These are phyloP conservation scores for Polyporus arcularius DNA, from an alignment of 768 basidiomycete species.

Conservation along the genomic window DNA sequence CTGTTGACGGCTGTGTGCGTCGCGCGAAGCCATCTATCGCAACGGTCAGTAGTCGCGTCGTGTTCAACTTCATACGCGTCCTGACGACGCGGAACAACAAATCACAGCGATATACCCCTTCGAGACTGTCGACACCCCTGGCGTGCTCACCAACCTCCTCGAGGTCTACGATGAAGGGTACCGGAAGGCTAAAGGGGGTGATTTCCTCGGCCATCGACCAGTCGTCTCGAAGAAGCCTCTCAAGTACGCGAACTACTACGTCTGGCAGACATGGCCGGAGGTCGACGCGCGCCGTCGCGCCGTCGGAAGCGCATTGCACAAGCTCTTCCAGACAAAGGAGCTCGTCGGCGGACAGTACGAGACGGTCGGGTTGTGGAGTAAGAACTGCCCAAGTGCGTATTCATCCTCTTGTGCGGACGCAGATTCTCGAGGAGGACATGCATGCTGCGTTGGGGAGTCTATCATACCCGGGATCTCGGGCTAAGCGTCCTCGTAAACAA, in stretches of 20 bases:
- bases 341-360: conserved; percentile 65
- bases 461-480: no score
- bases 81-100: not conserved
- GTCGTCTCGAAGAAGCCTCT: conserved; percentile 63
- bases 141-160: conserved; percentile 51
- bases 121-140: conserved; percentile 53
- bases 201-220: conserved; percentile 70
- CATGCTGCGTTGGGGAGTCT: no score
- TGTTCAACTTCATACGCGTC: not conserved
- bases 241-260: conserved; percentile 66
- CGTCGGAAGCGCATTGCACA: conserved; percentile 73
- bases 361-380: conserved; percentile 84
- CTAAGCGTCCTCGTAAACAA: no score
- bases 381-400: conserved; percentile 72
- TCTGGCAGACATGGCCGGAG: conserved; percentile 78
- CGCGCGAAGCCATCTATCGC: conserved; percentile 6
- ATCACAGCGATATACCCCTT: conserved; percentile 7
- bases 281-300: conserved; percentile 70
- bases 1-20: not conserved
- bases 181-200: conserved; percentile 45
- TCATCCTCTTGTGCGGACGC: not conserved
- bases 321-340: conserved; percentile 62
- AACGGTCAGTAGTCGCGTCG: not conserved
- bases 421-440: no score
- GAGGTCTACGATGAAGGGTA: conserved; percentile 70